These are phyloP conservation scores for Microbotryum silenes-acaulis DNA, from an alignment of 1,284 basidiomycete species.

Conservation along the genomic window DNA sequence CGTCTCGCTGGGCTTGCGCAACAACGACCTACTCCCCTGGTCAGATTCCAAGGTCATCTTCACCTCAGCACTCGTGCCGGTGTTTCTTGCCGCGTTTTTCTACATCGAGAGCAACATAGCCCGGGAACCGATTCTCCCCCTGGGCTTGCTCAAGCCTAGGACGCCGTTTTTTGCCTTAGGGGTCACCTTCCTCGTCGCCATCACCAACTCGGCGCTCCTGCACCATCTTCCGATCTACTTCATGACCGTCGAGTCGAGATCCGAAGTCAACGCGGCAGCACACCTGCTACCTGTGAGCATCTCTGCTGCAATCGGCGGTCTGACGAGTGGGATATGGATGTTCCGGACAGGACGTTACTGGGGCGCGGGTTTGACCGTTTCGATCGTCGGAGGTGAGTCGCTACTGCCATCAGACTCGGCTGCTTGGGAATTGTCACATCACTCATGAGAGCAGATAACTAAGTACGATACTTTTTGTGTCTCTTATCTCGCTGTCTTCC, in stretches of 20 bases:
- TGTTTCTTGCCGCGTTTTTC: slow-evolving; percentile 54
- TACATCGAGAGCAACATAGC: slow-evolving; percentile 56
- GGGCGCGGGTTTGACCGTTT: too few species aligned
- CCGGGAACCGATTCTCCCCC: slow-evolving; percentile 49
- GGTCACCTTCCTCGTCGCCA: too few species aligned
- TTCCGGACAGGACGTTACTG: slow-evolving; percentile 23
- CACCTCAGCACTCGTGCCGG: slow-evolving; percentile 47
- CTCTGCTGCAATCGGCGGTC: slow-evolving; percentile 47
- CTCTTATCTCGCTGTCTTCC: too few species aligned
- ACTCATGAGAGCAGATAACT: not conserved
- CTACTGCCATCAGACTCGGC: not conserved
- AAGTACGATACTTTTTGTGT: not conserved
- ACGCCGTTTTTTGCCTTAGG: slow-evolving; percentile 2
- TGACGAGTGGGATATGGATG: slow-evolving; percentile 56
- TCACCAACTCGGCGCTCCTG: slow-evolving; percentile 4
- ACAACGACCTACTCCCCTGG: slow-evolving; percentile 43
- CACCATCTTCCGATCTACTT: slow-evolving; percentile 79
- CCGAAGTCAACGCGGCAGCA: slow-evolving; percentile 47
- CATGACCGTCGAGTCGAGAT: slow-evolving; percentile 57
- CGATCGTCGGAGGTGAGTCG: slow-evolving; percentile 31
- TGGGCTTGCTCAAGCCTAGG: slow-evolving; percentile 5
- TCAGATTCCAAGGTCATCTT: slow-evolving; percentile 52
- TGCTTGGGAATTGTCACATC: not conserved
- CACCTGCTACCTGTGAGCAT: slow-evolving; percentile 67
- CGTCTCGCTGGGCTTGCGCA: slow-evolving; percentile 1